phyloP scores from a whole-genome alignment of 148 eudicot species.

The Rhododendron ovatum region DNA sequence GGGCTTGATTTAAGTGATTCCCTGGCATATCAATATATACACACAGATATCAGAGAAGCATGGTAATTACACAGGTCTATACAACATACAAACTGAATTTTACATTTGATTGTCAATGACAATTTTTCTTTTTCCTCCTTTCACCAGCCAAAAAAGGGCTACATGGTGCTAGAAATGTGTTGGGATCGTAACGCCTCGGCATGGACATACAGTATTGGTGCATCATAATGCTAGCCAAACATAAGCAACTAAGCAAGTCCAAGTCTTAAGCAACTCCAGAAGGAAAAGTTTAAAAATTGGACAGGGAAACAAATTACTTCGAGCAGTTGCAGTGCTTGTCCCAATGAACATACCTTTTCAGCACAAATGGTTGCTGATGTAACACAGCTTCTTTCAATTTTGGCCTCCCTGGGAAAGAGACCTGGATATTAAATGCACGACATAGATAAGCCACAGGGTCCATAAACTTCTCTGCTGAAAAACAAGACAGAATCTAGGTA shows the following conservation, averaged over 20 bases:
- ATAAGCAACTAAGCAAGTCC: not conserved
- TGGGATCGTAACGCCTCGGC: not conserved
- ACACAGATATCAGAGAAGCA: not conserved
- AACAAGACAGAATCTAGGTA: not conserved
- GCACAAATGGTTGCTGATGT: conserved; percentile 34
- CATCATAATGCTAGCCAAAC: not conserved
- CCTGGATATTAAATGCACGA: conserved; percentile 20
- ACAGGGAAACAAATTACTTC: not conserved
- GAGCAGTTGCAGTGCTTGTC: not conserved
- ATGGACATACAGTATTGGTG: not conserved
- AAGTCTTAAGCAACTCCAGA: not conserved
- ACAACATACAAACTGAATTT: not conserved
- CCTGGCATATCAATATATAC: conserved; percentile 17
- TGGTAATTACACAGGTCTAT: not conserved
- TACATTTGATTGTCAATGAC: not conserved
- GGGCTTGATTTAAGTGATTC: conserved; percentile 38
- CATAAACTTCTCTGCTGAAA: not conserved
- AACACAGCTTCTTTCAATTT: conserved; percentile 40
- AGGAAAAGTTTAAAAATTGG: not conserved
- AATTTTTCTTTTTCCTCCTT: not conserved
- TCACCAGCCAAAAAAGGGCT: not conserved
- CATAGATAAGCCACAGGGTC: not conserved
- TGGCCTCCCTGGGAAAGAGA: conserved; percentile 54
- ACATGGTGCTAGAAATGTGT: not conserved
- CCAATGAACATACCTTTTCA: conserved; percentile 33